phyloP scores from a whole-genome alignment of 805 yeast species.

The Wickerhamomyces chaumierensis region DNA sequence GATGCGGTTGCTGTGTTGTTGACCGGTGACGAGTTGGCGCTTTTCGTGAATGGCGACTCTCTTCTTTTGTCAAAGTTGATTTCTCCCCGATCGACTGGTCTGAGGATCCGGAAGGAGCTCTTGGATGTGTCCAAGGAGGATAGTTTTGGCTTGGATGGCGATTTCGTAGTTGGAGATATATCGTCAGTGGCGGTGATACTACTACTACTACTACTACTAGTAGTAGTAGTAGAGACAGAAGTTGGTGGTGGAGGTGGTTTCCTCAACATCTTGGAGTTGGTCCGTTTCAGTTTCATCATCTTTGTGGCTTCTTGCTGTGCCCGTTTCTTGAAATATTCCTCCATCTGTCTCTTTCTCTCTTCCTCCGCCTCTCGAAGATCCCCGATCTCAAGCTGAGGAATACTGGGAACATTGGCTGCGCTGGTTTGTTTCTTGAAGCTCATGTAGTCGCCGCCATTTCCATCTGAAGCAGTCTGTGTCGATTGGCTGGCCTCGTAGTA shows the following conservation, averaged over 20 bases:
- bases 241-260: background rate
- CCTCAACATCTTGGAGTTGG: background rate
- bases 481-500: conserved; percentile 33
- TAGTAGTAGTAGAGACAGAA: background rate
- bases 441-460: conserved; percentile 31
- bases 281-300: background rate
- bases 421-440: conserved; percentile 31
- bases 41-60: conserved; percentile 51
- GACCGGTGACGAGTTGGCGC: background rate
- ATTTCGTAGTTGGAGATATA: background rate
- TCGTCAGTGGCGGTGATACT: too few species aligned
- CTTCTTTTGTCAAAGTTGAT: conserved; percentile 76
- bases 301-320: background rate
- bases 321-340: background rate
- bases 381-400: background rate
- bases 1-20: background rate
- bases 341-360: background rate
- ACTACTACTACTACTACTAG: too few species aligned
- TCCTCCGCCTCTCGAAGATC: background rate
- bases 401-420: background rate
- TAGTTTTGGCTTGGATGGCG: background rate
- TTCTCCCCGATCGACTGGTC: conserved; percentile 53
- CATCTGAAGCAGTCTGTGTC: conserved; percentile 18
- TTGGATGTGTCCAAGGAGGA: conserved; percentile 5
- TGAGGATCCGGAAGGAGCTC: conserved; percentile 53